A percentile compares a stretch with the other conserved stretches of the same genome.
Conservation (phyloP, 2,329 filamentous ascomycete species). For the Diaporthe batatas region DNA sequence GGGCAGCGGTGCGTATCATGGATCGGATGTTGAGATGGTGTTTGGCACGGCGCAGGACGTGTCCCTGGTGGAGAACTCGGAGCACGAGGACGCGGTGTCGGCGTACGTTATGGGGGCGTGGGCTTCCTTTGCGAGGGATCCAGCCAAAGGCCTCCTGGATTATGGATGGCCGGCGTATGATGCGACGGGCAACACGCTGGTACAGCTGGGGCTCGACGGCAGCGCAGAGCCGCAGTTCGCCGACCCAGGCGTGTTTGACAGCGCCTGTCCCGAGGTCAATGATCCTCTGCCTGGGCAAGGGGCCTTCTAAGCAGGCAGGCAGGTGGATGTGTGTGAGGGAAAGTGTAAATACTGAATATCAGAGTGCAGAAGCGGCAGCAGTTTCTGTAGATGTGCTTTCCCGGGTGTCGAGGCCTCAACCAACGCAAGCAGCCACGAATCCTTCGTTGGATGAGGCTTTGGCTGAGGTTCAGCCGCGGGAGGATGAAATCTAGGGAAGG, state of each 20-base stretch:
- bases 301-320: slow-evolving; percentile 19
- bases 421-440: slow-evolving; percentile 10
- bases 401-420: slow-evolving; percentile 9
- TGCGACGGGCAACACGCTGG: slow-evolving; percentile 15
- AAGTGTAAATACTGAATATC: not conserved
- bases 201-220: slow-evolving; percentile 21
- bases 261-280: slow-evolving; percentile 19
- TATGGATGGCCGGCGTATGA: slow-evolving; percentile 35
- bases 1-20: slow-evolving; percentile 31
- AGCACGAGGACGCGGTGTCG: slow-evolving; percentile 25
- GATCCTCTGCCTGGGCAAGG: slow-evolving; percentile 29
- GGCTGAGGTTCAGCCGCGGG: slow-evolving; percentile 17
- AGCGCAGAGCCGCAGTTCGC: slow-evolving; percentile 15
- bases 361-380: not conserved
- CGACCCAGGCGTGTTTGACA: slow-evolving; percentile 18
- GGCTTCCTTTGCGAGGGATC: slow-evolving; percentile 34
- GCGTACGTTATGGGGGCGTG: slow-evolving; percentile 32
- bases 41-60: slow-evolving; percentile 29
- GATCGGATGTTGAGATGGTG: slow-evolving; percentile 32
- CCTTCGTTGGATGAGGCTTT: slow-evolving; percentile 32
- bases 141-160: slow-evolving; percentile 20
- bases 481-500: too few species aligned
- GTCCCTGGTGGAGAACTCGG: slow-evolving; percentile 34
- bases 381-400: not conserved
- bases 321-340: not conserved